These are phyloP conservation scores for Rheum nobile DNA, from an alignment of 148 eudicot genomes.

Conservation along the genomic window DNA sequence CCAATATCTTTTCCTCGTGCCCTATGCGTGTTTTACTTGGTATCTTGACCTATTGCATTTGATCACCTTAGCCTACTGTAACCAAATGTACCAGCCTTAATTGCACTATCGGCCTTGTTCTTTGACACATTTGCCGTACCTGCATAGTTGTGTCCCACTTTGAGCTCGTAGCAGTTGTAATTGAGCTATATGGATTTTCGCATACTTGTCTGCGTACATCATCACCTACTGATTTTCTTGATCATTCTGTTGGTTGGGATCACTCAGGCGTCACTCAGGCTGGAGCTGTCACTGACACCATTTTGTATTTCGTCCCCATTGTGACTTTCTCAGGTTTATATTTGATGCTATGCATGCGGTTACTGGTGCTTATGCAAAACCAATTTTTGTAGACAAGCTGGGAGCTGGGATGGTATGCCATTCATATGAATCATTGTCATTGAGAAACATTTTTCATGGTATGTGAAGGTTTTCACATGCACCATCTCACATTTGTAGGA, in stretches of 20 bases:
- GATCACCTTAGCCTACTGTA: no score
- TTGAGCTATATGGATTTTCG: no score
- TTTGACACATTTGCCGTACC: no score
- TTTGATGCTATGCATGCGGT: slow-evolving; percentile 99
- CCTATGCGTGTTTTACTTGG: no score
- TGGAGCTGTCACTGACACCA: not conserved
- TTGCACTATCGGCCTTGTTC: no score
- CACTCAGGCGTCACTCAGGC: not conserved
- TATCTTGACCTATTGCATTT: no score
- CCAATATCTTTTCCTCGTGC: not conserved
- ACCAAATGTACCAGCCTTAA: no score
- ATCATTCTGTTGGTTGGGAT: not conserved
- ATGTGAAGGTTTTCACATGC: slow-evolving; percentile 12
- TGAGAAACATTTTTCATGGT: not conserved
- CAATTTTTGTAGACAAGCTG: slow-evolving; percentile 90
- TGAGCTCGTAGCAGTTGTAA: no score
- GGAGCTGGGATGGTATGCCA: slow-evolving; percentile 76
- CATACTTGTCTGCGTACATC: no score
- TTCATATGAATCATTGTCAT: slow-evolving; percentile 1
- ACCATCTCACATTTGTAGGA: slow-evolving; percentile 34
- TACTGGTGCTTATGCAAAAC: slow-evolving; percentile 95
- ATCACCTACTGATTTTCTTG: not conserved
- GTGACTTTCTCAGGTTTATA: slow-evolving; percentile 48
- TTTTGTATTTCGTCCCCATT: not conserved
- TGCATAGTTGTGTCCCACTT: no score